Evolutionary conservation across 306 rosid species (phyloP), one percentile per base, ranked within the genome.

Genomic region (Quercus suber): DNA sequence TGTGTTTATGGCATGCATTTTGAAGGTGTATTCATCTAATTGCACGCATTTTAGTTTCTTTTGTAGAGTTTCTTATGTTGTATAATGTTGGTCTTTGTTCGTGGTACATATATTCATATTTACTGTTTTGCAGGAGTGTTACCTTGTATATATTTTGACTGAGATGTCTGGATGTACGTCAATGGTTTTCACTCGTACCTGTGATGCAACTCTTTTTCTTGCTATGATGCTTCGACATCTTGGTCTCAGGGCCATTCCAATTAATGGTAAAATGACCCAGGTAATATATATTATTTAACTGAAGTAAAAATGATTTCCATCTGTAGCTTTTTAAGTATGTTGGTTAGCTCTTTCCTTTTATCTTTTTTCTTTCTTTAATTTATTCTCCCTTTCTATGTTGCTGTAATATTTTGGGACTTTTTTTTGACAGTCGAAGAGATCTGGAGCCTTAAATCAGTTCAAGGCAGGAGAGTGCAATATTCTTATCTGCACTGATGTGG

Each of bases 221-320:
- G 90, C 99, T 60, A 82, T 91, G 82, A 67, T 87, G 75, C 99
- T 94, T 78, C 89, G 97, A 68, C 92, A 92, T 84, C 97, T 94
- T 78, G 97, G 95, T 64, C 57, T 94, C 4, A 86, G 86, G 80
- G 99, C 97, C 79, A 89, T 89, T 81, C 97, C 99, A 45, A 92
- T 94, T 76, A 94, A 92, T 63, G 99, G 99, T 81, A 93, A 94
- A 71, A 92, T 94, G 99, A 87, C 87, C 78, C 97, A 92, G 97
- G 99, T 94, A 79, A 60, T 19, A 73, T 78, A 45, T 55, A 25
- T 49, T 61, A 31, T 55, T 65, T 17, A 25, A 12, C 9, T 45
- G 10, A 6, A 12, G 11, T 41, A 70, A 41, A 41, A 41, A 41
- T 7, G 45, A 41, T 41, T 41, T 41, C 45, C 45, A 41, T 41